Evolutionary conservation across 306 rosid genomes (phyloP).

Genomic region (Cucurbita ficifolia): DNA sequence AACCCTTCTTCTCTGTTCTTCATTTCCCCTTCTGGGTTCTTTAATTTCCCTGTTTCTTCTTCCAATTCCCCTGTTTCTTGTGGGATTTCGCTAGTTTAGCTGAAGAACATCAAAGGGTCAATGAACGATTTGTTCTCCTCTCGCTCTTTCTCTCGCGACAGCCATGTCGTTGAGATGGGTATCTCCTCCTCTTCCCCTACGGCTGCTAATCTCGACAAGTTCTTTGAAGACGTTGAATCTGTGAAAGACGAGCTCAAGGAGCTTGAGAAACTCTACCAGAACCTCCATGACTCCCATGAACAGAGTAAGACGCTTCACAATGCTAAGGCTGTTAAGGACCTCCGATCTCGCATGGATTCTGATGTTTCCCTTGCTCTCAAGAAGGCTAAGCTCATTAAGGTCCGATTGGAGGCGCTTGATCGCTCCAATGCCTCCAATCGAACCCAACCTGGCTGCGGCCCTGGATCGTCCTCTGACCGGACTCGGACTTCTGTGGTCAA

Average conservation of each 20-base stretch:
- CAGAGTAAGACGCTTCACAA: constrained; percentile 76
- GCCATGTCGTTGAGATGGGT: constrained; percentile 65
- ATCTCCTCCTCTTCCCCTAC: constrained; percentile 4
- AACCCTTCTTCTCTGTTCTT: background rate
- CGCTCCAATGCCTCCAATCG: constrained; percentile 86
- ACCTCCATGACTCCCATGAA: constrained; percentile 41
- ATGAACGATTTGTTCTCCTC: constrained; percentile 77
- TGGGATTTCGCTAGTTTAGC: background rate
- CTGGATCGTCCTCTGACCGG: constrained; percentile 85
- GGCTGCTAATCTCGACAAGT: constrained; percentile 53
- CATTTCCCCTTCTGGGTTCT: background rate
- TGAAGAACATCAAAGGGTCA: background rate
- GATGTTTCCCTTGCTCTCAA: constrained; percentile 64
- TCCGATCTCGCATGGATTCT: constrained; percentile 75
- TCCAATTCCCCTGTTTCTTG: background rate
- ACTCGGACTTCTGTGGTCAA: constrained; percentile 75
- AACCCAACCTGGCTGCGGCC: constrained; percentile 65
- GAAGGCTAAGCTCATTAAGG: constrained; percentile 75
- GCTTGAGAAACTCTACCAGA: constrained; percentile 34
- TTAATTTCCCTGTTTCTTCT: background rate
- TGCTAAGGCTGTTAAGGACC: constrained; percentile 63
- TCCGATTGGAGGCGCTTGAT: constrained; percentile 73
- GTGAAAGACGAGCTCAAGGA: constrained; percentile 76
- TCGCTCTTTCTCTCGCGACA: constrained; percentile 56
- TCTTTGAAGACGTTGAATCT: constrained; percentile 66